Conservation (phyloP, 2,329 filamentous ascomycete genomes). For the Helicocarpus griseus region DNA sequence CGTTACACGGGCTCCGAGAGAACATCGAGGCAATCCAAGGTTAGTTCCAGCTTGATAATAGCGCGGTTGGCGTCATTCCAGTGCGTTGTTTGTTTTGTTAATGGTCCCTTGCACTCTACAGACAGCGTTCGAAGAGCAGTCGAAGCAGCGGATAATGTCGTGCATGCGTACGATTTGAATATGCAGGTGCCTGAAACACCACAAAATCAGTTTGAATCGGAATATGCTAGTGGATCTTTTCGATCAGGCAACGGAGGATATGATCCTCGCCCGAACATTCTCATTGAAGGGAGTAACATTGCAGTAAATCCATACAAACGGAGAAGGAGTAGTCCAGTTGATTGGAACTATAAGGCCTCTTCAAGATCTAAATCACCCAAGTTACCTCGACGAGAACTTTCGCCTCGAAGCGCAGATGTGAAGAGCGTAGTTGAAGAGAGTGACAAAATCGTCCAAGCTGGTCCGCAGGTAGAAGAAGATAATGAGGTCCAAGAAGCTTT, state of each 20-base stretch:
- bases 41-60: constrained; percentile 20
- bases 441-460: constrained; percentile 30
- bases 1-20: constrained; percentile 55
- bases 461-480: constrained; percentile 29
- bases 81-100: neutral
- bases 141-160: constrained; percentile 65
- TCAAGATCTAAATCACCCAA: constrained; percentile 28
- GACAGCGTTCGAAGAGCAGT: constrained; percentile 63
- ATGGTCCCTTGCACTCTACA: constrained; percentile 18
- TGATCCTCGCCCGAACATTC: constrained; percentile 30
- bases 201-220: constrained; percentile 31
- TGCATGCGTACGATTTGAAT: constrained; percentile 65
- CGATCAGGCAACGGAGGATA: constrained; percentile 16
- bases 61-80: neutral
- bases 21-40: constrained; percentile 64
- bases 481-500: constrained; percentile 14
- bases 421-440: constrained; percentile 35
- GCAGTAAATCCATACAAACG: constrained; percentile 37
- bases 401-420: constrained; percentile 31
- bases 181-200: constrained; percentile 63
- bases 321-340: constrained; percentile 31
- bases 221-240: constrained; percentile 21
- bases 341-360: constrained; percentile 24
- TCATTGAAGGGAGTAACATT: constrained; percentile 36
- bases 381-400: constrained; percentile 24